Evolutionary conservation across 2,329 filamentous ascomycete species (phyloP).

Genomic region (Curvularia spicifera): DNA sequence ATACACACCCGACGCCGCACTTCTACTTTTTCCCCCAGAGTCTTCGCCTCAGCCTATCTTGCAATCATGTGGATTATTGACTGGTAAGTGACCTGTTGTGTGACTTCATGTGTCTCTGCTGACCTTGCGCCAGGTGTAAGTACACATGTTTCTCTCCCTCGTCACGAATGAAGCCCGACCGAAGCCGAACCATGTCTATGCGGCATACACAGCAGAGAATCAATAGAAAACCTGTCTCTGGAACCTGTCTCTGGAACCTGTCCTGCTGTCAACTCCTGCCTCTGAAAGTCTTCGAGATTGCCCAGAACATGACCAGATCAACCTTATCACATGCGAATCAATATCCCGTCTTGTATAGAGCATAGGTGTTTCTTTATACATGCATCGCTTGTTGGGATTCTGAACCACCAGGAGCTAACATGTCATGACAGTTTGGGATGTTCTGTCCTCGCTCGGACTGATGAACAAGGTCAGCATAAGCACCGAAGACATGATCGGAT

Average conservation of each 20-base stretch:
- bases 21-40: not conserved
- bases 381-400: not conserved
- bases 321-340: slow-evolving; percentile 8
- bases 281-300: not conserved
- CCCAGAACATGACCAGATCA: not conserved
- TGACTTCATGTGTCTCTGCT: slow-evolving; percentile 7
- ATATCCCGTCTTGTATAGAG: not conserved
- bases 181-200: not conserved
- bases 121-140: slow-evolving; percentile 42
- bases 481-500: not conserved
- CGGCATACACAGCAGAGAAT: not conserved
- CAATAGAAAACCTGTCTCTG: not conserved
- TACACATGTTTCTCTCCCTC: slow-evolving; percentile 13
- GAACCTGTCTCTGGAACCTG: not conserved
- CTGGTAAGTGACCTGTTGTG: slow-evolving; percentile 63
- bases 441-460: slow-evolving; percentile 83
- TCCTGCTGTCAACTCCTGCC: not conserved
- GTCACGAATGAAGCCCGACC: slow-evolving; percentile 5
- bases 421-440: slow-evolving; percentile 74
- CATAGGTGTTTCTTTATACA: not conserved
- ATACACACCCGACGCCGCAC: slow-evolving; percentile 2
- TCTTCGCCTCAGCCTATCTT: slow-evolving; percentile 7
- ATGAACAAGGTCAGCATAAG: slow-evolving; percentile 70
- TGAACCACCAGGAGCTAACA: slow-evolving; percentile 12
- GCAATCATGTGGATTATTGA: slow-evolving; percentile 84